A percentile compares a stretch with the other conserved stretches of the same genome.
Conservation (phyloP, 1,284 basidiomycete species). For the Singerocomus rubriflavus region DNA sequence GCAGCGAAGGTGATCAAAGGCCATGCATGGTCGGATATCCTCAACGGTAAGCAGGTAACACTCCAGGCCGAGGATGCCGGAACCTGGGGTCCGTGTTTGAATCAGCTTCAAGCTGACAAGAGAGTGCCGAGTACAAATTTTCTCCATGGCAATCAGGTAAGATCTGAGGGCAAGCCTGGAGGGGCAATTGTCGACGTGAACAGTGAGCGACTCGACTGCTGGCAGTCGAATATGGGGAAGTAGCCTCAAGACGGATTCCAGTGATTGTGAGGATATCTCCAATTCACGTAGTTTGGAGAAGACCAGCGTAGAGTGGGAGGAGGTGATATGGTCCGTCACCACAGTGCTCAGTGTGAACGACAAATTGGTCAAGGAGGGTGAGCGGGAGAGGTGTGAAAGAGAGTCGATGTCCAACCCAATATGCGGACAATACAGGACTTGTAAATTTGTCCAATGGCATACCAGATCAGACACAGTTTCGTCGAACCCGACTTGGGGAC, state of each 20-base stretch:
- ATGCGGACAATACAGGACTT: conserved; percentile 14
- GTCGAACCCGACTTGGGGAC: conserved; percentile 9
- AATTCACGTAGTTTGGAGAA: conserved; percentile 17
- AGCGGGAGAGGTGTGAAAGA: conserved; percentile 16
- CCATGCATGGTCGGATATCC: conserved; percentile 16
- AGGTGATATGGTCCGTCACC: conserved; percentile 1
- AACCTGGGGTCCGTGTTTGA: conserved; percentile 12
- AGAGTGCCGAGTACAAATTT: conserved; percentile 7
- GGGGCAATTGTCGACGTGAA: conserved; percentile 14
- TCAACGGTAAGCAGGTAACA: conserved; percentile 13
- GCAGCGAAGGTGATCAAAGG: conserved; percentile 12
- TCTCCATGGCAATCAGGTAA: conserved; percentile 8
- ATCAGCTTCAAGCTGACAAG: conserved; percentile 9
- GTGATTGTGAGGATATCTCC: conserved; percentile 10
- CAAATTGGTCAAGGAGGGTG: conserved; percentile 9
- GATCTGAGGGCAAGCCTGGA: conserved; percentile 9
- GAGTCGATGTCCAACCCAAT: conserved; percentile 13
- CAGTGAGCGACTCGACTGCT: conserved; percentile 12
- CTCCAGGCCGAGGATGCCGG: background rate
- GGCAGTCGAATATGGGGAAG: conserved; percentile 12
- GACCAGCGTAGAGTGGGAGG: background rate
- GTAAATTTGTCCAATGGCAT: conserved; percentile 18
- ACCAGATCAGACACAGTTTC: conserved; percentile 13
- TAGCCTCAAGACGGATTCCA: conserved; percentile 8
- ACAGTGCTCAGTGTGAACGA: conserved; percentile 10